These are phyloP conservation scores for Pichia kluyveri DNA, from an alignment of 805 yeast species.

Conservation along the genomic window DNA sequence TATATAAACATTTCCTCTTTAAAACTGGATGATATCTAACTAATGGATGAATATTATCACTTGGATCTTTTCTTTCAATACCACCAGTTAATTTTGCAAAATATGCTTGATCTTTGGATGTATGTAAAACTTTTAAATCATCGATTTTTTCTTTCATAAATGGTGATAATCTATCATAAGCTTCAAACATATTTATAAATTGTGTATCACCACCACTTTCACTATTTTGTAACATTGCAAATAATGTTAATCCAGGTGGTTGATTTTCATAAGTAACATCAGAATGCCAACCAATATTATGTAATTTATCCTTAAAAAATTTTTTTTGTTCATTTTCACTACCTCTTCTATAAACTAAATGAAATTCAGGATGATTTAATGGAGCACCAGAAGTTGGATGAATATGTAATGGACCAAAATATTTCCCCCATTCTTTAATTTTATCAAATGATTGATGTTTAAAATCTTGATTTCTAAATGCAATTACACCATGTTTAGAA, in stretches of 20 bases:
- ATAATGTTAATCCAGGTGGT: slow-evolving; percentile 64
- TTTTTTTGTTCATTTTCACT: slow-evolving; percentile 29
- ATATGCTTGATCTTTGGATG: slow-evolving; percentile 62
- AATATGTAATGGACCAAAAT: slow-evolving; percentile 64
- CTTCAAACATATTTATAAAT: slow-evolving; percentile 60
- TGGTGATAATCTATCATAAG: slow-evolving; percentile 64
- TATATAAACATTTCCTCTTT: slow-evolving; percentile 47
- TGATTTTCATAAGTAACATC: slow-evolving; percentile 69
- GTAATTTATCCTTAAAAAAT: slow-evolving; percentile 27
- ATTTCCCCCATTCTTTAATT: slow-evolving; percentile 42
- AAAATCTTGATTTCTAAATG: slow-evolving; percentile 60
- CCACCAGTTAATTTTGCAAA: slow-evolving; percentile 50
- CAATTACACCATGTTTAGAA: slow-evolving; percentile 64
- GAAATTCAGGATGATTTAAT: slow-evolving; percentile 48
- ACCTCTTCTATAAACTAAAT: slow-evolving; percentile 47
- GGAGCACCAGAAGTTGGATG: slow-evolving; percentile 76
- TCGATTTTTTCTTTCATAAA: slow-evolving; percentile 47
- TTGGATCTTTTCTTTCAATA: slow-evolving; percentile 55
- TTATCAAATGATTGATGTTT: slow-evolving; percentile 44
- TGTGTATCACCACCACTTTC: slow-evolving; percentile 77
- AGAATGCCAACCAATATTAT: slow-evolving; percentile 52
- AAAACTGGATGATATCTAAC: slow-evolving; percentile 69
- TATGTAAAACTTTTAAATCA: slow-evolving; percentile 60
- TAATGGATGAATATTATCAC: slow-evolving; percentile 58
- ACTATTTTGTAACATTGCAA: slow-evolving; percentile 44